These are phyloP conservation scores for Collybiopsis confluens DNA, from an alignment of 768 basidiomycete genomes.

Conservation along the genomic window DNA sequence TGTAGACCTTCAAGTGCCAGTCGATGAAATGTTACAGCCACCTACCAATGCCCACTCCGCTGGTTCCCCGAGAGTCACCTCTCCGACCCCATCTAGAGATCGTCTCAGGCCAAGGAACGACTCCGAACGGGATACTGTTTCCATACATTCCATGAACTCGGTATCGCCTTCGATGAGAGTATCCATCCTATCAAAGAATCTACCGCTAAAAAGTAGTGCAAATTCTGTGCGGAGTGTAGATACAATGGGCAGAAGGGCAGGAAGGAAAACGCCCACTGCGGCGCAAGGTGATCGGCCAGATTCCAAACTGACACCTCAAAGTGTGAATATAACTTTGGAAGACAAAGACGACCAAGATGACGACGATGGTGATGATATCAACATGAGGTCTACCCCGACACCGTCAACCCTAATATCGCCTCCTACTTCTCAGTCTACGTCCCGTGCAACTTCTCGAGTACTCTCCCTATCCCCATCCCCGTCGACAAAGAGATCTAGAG, in stretches of 20 bases:
- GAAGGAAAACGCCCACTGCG: conserved; percentile 8
- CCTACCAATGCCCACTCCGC: conserved; percentile 14
- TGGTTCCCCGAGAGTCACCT: neutral
- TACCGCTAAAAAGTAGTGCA: conserved; percentile 17
- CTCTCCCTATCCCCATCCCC: neutral
- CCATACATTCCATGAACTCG: conserved; percentile 22
- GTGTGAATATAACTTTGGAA: neutral
- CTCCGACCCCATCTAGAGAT: conserved; percentile 20
- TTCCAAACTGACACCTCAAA: conserved; percentile 61
- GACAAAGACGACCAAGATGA: conserved; percentile 8
- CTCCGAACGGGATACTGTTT: conserved; percentile 35
- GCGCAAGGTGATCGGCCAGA: conserved; percentile 49
- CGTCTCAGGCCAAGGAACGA: conserved; percentile 10
- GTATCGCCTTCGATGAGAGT: conserved; percentile 8
- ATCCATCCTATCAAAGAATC: conserved; percentile 28
- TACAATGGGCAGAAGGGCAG: conserved; percentile 14
- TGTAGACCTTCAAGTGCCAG: conserved; percentile 74
- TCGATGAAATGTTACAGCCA: conserved; percentile 63
- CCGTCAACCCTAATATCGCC: neutral
- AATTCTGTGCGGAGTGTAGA: conserved; percentile 32
- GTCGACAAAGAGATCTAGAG: neutral
- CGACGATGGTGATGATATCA: conserved; percentile 8
- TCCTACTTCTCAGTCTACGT: neutral
- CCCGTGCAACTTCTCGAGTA: neutral
- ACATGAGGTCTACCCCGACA: conserved; percentile 9